Evolutionary conservation across 352 stramenopile species (phyloP).

Genomic region (Phytopythium oedochilum): DNA sequence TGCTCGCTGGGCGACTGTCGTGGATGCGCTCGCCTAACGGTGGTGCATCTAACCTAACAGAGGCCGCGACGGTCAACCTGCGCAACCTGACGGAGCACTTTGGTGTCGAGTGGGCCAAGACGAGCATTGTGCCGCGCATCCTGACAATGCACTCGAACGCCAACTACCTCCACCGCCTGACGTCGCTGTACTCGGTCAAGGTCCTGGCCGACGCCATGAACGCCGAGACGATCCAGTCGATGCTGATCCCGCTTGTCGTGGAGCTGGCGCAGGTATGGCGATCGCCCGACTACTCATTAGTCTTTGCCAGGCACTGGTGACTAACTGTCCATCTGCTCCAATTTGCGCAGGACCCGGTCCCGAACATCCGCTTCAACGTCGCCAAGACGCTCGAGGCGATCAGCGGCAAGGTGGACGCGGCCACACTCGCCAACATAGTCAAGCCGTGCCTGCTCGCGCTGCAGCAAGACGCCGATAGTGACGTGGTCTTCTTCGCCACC

Average conservation of each 20-base stretch:
- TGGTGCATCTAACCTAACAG: too few relatives aligned
- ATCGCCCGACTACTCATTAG: not conserved
- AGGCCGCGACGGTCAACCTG: constrained; percentile 96
- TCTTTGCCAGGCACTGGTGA: not conserved
- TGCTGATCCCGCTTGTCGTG: constrained; percentile 92
- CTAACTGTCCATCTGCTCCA: too few relatives aligned
- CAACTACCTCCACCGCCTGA: constrained; percentile 94
- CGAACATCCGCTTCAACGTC: constrained; percentile 99
- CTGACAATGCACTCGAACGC: constrained; percentile 91
- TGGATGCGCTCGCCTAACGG: not conserved
- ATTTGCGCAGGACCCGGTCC: constrained; percentile 85
- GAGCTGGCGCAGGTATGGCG: constrained; percentile 86
- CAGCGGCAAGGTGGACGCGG: constrained; percentile 57
- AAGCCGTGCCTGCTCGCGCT: constrained; percentile 83
- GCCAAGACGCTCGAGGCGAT: constrained; percentile 94
- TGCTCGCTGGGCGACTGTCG: not conserved
- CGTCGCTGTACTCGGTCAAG: constrained; percentile 87
- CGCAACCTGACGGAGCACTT: constrained; percentile 92
- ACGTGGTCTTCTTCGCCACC: constrained; percentile 94
- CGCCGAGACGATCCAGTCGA: constrained; percentile 64
- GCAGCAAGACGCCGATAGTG: constrained; percentile 88
- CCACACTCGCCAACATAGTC: constrained; percentile 67
- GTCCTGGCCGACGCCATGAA: constrained; percentile 77
- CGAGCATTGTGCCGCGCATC: constrained; percentile 94
- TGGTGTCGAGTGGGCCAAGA: constrained; percentile 93